Evolutionary conservation across 2,329 filamentous ascomycete genomes (phyloP), one percentile per base, ranked within the genome.

Genomic region (Hypomyces rosellus): DNA sequence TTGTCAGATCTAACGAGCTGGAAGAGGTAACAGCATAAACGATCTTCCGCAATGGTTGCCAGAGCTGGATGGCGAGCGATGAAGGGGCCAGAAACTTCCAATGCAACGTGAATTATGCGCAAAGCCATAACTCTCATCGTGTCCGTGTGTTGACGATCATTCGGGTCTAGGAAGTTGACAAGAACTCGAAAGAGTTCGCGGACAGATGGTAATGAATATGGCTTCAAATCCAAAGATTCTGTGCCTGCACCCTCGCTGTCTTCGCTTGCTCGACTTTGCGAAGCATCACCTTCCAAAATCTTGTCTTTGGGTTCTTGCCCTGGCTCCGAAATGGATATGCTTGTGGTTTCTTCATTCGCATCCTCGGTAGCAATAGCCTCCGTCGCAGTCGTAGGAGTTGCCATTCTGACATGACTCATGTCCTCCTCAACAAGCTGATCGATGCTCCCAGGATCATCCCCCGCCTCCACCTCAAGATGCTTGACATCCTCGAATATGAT

Each of bases 71-170:
- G 93, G 55, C 88, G 87, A 45, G 91, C 89, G 63, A 99, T 96
- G 7, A 91, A 95, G 4, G 93, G 92, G 0, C 93, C 93, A 2
- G 93, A 90, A 51, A 99, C 92, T 69, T 99, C 93, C 18, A 99
- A 79, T 2, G 93, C 93, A 41, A 99, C 93, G 66, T 99, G 93
- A 49, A 99, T 93, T 56, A 99, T 97, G 40, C 93, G 84, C 57
- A 99, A 73, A 15, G 93, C 93, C 91, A 99, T 99, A 38, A 99
- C 89, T 59, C 92, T 83, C 86, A 97, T 93, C 1, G 89, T 86
- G 64, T 99, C 93, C 3, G 90, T 95, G 66, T 96, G 89, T 59
- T 92, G 88, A 47, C 83, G 85, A 67, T 97, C 92, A 62, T 96
- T 88, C 1, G 95, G 93, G 63, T 99, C 90, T 22, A 99, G 72